These are phyloP conservation scores for Penicillium sp. DNA, from an alignment of 2,329 filamentous ascomycete genomes.

Conservation along the genomic window DNA sequence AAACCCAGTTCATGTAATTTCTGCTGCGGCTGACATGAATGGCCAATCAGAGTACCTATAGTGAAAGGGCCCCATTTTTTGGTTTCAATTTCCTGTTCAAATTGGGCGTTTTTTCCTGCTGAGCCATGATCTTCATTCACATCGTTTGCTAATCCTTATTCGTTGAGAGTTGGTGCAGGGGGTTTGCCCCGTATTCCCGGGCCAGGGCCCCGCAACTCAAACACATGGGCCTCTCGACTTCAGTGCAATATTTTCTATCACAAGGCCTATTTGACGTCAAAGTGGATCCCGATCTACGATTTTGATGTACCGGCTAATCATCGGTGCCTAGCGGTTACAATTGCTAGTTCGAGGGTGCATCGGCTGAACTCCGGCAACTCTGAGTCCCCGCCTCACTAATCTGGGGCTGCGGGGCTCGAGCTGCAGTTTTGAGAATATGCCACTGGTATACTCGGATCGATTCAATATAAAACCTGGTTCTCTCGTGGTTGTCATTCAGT, in stretches of 20 bases:
- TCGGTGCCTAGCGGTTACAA: constrained; percentile 5
- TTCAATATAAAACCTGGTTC: not conserved
- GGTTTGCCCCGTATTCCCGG: not conserved
- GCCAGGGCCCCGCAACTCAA: not conserved
- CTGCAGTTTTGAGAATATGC: constrained; percentile 3
- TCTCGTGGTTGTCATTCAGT: not conserved
- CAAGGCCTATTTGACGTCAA: not conserved
- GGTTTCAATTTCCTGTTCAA: too few relatives aligned
- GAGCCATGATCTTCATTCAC: too few relatives aligned
- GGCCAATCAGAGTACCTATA: too few relatives aligned
- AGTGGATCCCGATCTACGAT: not conserved
- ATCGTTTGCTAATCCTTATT: too few relatives aligned
- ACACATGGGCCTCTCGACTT: not conserved
- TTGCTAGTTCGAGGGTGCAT: not conserved
- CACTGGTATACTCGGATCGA: not conserved
- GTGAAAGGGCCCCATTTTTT: too few relatives aligned
- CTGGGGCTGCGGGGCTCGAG: constrained; percentile 10
- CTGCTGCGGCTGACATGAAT: too few relatives aligned
- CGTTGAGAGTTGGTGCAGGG: too few relatives aligned
- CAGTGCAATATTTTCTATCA: not conserved
- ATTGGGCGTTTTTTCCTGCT: too few relatives aligned
- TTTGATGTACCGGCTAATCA: not conserved
- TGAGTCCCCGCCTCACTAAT: not conserved
- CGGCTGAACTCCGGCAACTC: constrained; percentile 11
- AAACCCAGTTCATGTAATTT: too few relatives aligned